phyloP scores from a whole-genome alignment of 179 eudicot species.

The Sideroxylon spinosum region DNA sequence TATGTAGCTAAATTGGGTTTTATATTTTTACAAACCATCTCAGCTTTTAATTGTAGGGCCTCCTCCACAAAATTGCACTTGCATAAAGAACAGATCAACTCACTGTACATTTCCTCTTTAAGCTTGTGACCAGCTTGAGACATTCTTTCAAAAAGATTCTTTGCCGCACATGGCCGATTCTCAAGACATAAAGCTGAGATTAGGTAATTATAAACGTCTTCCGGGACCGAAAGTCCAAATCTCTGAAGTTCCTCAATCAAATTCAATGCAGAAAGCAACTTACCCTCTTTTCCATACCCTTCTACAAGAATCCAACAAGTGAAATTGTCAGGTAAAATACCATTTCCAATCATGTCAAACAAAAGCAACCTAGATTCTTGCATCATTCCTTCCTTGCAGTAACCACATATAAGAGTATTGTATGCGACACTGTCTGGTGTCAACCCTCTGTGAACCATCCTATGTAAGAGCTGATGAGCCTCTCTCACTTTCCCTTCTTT shows the following conservation, averaged over 20 bases:
- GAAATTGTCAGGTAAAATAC: conserved; percentile 53
- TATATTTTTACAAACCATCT: conserved; percentile 40
- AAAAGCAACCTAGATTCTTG: conserved; percentile 53
- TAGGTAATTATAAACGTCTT: conserved; percentile 46
- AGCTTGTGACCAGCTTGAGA: conserved; percentile 46
- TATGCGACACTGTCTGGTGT: conserved; percentile 59
- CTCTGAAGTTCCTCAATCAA: conserved; percentile 57
- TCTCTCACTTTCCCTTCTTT: conserved; percentile 58
- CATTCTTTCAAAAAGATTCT: conserved; percentile 55
- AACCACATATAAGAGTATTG: conserved; percentile 71
- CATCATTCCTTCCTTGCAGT: conserved; percentile 78
- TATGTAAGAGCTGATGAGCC: conserved; percentile 59
- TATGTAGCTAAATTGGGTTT: conserved; percentile 45
- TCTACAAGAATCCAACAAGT: conserved; percentile 63
- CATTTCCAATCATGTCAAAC: conserved; percentile 60
- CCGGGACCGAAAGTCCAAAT: conserved; percentile 44
- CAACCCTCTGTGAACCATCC: conserved; percentile 66
- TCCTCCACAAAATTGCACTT: conserved; percentile 40
- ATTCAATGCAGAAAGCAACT: conserved; percentile 69
- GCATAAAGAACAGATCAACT: conserved; percentile 58
- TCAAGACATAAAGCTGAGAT: conserved; percentile 50
- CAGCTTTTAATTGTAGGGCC: conserved; percentile 47
- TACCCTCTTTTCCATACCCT: conserved; percentile 52
- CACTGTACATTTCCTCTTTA: conserved; percentile 46
- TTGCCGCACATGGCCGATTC: conserved; percentile 65